Base-by-base conservation (phyloP, 768 basidiomycete genomes). In the Serendipita sp. region DNA sequence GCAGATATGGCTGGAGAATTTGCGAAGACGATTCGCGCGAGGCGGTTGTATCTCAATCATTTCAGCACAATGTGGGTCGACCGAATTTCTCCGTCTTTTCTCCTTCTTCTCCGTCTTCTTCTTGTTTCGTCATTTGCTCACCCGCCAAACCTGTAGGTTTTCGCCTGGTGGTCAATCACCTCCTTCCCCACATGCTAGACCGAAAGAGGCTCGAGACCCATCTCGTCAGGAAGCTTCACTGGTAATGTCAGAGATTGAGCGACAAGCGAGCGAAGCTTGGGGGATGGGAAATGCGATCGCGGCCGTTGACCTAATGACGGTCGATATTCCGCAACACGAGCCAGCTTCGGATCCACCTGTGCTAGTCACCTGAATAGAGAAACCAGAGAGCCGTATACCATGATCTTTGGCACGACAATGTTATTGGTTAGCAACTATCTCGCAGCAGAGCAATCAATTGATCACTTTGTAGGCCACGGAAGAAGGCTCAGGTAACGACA, bases 1-100 rank as follows among this genome's bases (percentile, higher is more conserved):
- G 85, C 90, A 2, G 75, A 74, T 34, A 86, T 86, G 81, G 91
- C 89, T 1, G 90, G 90, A 5, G 73, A 70, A 16, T 90, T 91
- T 68, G 88, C 90, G 3, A 81, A 77, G 63, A 69, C 66, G 2
- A 76, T 86, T 58, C 75, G 77, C 1, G 86, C 89, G 22, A 71
- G 79, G 68, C 74, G 75, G 48, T 73, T 92, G 4, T 79, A 86
- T 22, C 70, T 93, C 53, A 92, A 93, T 70, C 90, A 92, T 70
- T 82, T 92, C 33, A 82, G 87, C 64, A 74, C 76, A 61, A 78
- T 84, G 86, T 88, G 64, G 64, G 77, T n/a, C n/a, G n/a, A n/a
- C n/a, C n/a, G n/a, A n/a, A n/a, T n/a, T n/a, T n/a, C n/a, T n/a
- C 70, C 16, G 42, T 9, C 14, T n/a, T 17, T 24, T 50, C 22